Evolutionary conservation across 192 early-diverging fungal species (phyloP), one percentile per base, ranked within the genome.

Genomic region (Endogone sp.): DNA sequence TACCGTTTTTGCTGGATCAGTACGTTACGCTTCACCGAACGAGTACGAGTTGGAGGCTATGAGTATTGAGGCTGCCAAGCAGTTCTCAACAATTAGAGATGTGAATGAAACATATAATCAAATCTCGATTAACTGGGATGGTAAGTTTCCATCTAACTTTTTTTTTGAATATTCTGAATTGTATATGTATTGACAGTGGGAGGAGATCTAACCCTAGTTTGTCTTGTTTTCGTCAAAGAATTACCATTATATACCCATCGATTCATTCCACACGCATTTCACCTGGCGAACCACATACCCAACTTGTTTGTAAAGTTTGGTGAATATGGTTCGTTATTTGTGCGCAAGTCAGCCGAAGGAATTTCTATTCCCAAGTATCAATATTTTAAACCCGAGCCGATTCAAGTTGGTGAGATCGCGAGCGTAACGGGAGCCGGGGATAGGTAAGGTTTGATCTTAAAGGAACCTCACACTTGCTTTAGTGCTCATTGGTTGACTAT

Each of bases 351-450:
- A 8, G 62, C 9, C 68, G 25, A 28, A 28, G 55, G 56, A 32
- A 32, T 26, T 55, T 31, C 27, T 30, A n/a, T 60, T 20, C 30
- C 72, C 25, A 64, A 64, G 2, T 73, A 70, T 69, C 56, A 65
- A n/a, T 74, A 75, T 62, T 81, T 76, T 64, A 49, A 77, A 28
- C 67, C 77, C 21, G 66, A 75, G 27, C 44, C 60, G 10, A 57
- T 83, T 29, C 28, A 60, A 4, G 23, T 64, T 6, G 54, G 64
- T 24, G 63, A 79, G 11, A 72, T 85, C 57, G 76, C 83, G 44
- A 90, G 84, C 72, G 90, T 92, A 2, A 91, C 88, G n/a, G 92
- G 92, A 8, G 90, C 92, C 3, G 92, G 92, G 4, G 92, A 93
- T 68, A 90, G 87, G 85, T 84, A 83, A 63, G 27, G 6, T 16